Conservation (phyloP, 176 grass and related monocot genomes). For the maize (Zea mays) region Zm-B73-REFERENCE-NAM-5.0 NC_050096.1:277357501-277358000, state of each 20-base stretch:
- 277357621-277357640: too few species aligned
- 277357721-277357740: too few species aligned
- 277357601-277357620: too few species aligned
- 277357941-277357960: neutral
- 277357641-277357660: too few species aligned
- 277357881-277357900: neutral
- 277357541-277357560: neutral
- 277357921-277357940: neutral
- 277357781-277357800: too few species aligned
- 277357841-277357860: neutral
- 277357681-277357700: too few species aligned
- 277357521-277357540: neutral
- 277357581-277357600: neutral
- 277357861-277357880: neutral
- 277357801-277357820: neutral
- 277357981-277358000: neutral
- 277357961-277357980: neutral
- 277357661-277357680: too few species aligned
- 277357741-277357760: too few species aligned
- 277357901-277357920: neutral
- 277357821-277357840: neutral
- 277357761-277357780: too few species aligned
- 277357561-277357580: neutral
- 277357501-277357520: neutral
- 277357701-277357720: too few species aligned